Conservation (phyloP, 2,329 filamentous ascomycete species). For the Sordariomycetes sp. region DNA sequence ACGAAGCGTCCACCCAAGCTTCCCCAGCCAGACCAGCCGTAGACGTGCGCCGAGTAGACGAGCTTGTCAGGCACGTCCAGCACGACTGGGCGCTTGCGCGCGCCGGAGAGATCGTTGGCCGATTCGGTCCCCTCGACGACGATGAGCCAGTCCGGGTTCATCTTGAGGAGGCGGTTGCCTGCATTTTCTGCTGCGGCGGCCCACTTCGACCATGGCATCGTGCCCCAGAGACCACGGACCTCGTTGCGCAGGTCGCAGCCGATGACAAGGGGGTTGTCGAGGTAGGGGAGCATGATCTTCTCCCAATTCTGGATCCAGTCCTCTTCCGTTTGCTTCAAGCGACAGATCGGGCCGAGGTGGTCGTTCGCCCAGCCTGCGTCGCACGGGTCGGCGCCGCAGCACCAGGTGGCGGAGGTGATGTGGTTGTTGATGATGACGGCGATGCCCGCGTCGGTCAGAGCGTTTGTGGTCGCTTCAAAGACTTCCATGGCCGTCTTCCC, state of each 20-base stretch:
- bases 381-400: slow-evolving; percentile 59
- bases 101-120: slow-evolving; percentile 54
- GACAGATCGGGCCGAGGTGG: slow-evolving; percentile 50
- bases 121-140: slow-evolving; percentile 60
- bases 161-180: slow-evolving; percentile 47
- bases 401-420: slow-evolving; percentile 61
- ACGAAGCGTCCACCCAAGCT: slow-evolving; percentile 49
- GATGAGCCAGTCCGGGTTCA: slow-evolving; percentile 57
- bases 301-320: slow-evolving; percentile 61
- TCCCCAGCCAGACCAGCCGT: slow-evolving; percentile 63
- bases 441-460: slow-evolving; percentile 52
- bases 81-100: slow-evolving; percentile 42
- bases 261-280: slow-evolving; percentile 51
- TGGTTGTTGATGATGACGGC: slow-evolving; percentile 63
- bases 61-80: slow-evolving; percentile 45
- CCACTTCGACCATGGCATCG: slow-evolving; percentile 58
- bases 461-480: slow-evolving; percentile 46
- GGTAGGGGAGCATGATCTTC: slow-evolving; percentile 49
- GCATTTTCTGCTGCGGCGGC: slow-evolving; percentile 54
- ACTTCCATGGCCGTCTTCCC: slow-evolving; percentile 51
- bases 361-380: slow-evolving; percentile 60
- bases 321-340: slow-evolving; percentile 53
- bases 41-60: slow-evolving; percentile 62
- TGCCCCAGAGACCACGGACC: slow-evolving; percentile 59
- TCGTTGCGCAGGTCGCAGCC: slow-evolving; percentile 62